Evolutionary conservation across 306 rosid genomes (phyloP).

Genomic region (Mimosa bimucronata): DNA sequence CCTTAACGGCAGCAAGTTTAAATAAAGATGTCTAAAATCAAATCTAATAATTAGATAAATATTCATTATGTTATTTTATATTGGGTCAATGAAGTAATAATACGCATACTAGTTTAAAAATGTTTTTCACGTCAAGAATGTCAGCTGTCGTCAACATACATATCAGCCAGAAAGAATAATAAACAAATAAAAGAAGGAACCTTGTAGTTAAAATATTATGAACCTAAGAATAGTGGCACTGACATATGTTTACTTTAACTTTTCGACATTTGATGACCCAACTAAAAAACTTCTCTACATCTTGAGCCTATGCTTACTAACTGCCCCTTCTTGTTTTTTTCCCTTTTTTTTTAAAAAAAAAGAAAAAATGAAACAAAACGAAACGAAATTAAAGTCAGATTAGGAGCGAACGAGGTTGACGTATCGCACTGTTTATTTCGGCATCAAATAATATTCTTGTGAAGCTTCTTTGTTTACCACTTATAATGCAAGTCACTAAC

Average conservation of each 20-base stretch:
- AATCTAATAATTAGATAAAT: no score
- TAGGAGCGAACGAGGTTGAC: constrained; percentile 27
- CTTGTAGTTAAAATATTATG: neutral
- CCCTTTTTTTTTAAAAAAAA: no score
- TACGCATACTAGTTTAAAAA: neutral
- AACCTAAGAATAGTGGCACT: neutral
- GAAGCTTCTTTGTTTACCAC: constrained; percentile 14
- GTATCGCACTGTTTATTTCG: constrained; percentile 35
- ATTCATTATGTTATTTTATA: neutral
- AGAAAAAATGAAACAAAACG: neutral
- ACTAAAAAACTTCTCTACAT: no score
- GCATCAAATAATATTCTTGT: constrained; percentile 41
- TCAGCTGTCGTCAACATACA: neutral
- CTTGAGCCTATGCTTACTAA: neutral
- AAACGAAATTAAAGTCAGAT: neutral
- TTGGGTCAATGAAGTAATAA: neutral
- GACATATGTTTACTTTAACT: neutral
- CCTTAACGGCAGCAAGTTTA: neutral
- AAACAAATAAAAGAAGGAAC: neutral
- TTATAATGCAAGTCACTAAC: constrained; percentile 15
- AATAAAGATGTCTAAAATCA: neutral
- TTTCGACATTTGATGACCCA: neutral
- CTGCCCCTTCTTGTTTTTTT: neutral
- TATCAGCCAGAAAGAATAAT: neutral
- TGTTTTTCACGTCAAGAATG: neutral